Evolutionary conservation across 2,329 filamentous ascomycete species (phyloP).

Genomic region (Xylaria sp.): DNA sequence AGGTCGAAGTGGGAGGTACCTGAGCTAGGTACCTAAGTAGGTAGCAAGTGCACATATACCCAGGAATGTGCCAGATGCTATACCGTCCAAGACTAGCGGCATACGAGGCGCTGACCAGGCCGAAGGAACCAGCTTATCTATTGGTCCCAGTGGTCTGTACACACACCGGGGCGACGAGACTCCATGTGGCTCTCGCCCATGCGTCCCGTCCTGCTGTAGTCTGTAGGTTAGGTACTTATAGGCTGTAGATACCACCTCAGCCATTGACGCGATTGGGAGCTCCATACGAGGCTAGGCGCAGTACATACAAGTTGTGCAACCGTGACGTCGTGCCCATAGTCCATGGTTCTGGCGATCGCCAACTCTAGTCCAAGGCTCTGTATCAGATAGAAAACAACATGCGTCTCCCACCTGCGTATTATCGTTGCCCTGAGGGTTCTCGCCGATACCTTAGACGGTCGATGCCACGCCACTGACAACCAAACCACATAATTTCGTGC

Average conservation of each 20-base stretch:
- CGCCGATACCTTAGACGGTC: too few species aligned
- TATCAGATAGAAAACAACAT: background rate
- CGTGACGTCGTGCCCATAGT: background rate
- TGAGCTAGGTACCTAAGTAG: background rate
- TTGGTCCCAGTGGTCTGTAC: constrained; percentile 1
- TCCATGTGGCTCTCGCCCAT: background rate
- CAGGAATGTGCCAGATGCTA: too few species aligned
- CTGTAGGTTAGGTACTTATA: background rate
- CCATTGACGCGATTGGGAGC: background rate
- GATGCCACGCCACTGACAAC: too few species aligned
- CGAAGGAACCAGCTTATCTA: background rate
- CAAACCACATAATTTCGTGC: background rate
- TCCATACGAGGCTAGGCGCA: background rate
- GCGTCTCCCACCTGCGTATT: too few species aligned
- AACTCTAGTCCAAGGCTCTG: background rate
- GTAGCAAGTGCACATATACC: background rate
- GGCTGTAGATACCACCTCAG: background rate
- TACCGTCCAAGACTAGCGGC: background rate
- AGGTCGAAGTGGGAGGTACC: too few species aligned
- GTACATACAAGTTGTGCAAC: background rate
- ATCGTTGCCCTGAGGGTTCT: too few species aligned
- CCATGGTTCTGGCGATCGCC: too few species aligned
- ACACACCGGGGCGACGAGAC: too few species aligned
- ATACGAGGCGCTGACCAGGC: too few species aligned
- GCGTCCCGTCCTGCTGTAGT: background rate